These are phyloP conservation scores for Ophiocytium majus DNA, from an alignment of 352 stramenopile genomes.

Conservation along the genomic window DNA sequence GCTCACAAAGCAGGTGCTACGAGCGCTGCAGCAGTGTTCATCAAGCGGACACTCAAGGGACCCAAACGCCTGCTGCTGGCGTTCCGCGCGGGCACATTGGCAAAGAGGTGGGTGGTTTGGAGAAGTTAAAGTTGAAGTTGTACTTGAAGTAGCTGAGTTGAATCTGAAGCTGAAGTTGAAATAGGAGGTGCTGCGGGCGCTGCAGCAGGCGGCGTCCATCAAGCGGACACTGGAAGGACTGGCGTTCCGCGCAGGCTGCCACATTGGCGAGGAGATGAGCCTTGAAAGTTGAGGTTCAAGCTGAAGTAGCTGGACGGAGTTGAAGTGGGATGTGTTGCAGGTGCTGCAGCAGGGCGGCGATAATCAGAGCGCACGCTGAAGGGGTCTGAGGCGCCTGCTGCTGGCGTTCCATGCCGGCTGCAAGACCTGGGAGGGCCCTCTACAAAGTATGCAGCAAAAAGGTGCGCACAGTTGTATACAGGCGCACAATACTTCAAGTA, in stretches of 20 bases:
- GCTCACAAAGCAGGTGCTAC: too few species aligned
- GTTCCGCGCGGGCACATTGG: constrained; percentile 87
- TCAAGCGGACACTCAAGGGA: too few species aligned
- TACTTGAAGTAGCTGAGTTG: too few species aligned
- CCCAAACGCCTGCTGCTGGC: constrained; percentile 85
- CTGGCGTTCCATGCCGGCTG: constrained; percentile 89
- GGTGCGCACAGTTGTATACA: too few species aligned
- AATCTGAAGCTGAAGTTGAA: too few species aligned
- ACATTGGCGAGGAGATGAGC: constrained; percentile 73
- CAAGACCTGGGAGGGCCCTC: constrained; percentile 82
- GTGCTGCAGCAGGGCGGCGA: too few species aligned
- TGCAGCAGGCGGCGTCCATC: constrained; percentile 83
- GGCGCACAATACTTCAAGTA: too few species aligned
- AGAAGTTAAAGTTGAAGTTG: too few species aligned
- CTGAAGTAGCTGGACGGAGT: background rate
- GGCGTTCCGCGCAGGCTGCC: constrained; percentile 88
- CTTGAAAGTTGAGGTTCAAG: background rate
- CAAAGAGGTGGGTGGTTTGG: constrained; percentile 68
- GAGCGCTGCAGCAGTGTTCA: too few species aligned
- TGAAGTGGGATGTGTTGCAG: too few species aligned
- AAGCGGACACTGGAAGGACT: constrained; percentile 77
- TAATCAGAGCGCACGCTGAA: constrained; percentile 78
- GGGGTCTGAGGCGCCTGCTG: constrained; percentile 78
- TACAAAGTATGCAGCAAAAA: too few species aligned
- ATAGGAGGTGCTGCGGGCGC: constrained; percentile 35